Evolutionary conservation across 192 early-diverging fungal species (phyloP), one percentile per base, ranked within the genome.

Genomic region (Pilaira anomala): DNA sequence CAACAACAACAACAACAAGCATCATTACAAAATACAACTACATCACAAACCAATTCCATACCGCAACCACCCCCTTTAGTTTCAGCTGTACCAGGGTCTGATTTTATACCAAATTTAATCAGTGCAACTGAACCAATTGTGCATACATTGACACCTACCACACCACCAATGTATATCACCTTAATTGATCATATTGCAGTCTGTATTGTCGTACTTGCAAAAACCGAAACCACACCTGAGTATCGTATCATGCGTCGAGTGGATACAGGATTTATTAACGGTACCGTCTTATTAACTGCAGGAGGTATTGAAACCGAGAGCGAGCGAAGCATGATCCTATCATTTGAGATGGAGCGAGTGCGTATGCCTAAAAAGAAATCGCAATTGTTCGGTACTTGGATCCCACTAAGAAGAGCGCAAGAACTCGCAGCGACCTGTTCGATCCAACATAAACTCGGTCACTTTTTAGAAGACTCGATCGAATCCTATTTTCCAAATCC

Each of bases 221-320:
- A 59, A 19, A 49, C 60, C 0, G 71, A 76, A 14, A 73, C 67
- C n/a, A 65, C 65, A 60, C 80, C 67, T 66, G 85, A 74, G 33
- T 83, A 85, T 78, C 63, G 85, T 41, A 76, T 97, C 1, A 80
- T 95, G 54, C 81, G 93, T 22, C 77, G 91, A 13, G 85, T 88
- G 3, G 93, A 97, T 62, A 91, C 85, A 62, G 87, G 86, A 5
- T 90, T 89, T 65, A 87, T 97, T 48, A 95, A 97, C 65, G 93
- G 88, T 14, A 90, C 92, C 11, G 80, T 87, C 24, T 76, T 97
- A 18, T 74, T 97, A 9, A 74, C 89, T 22, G 93, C 95, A 19
- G 95, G 93, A 57, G 95, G 95, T 3, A 81, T 95, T 12, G 83
- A 85, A 28, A 90, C 88, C 16, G 91, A 93, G 39, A 79, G 86